Base-by-base conservation (phyloP, 306 rosid genomes). In the Herpetospermum pedunculosum region DNA sequence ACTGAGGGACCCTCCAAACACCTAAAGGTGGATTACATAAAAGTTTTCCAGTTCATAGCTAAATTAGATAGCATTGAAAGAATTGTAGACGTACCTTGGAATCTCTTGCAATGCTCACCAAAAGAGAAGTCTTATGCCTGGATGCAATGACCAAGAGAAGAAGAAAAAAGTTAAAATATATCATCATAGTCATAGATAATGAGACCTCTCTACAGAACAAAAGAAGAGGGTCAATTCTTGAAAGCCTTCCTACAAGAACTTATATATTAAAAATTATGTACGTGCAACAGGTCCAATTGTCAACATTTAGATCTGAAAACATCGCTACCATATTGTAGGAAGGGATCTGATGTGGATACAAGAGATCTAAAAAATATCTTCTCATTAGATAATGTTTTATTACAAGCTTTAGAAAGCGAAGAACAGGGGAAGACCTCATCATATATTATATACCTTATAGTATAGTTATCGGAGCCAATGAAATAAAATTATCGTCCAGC, bases 111-210 rank as follows among this genome's bases (percentile, higher is more conserved):
- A 90, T 81, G 63, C 90, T 83, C 80, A 77, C 92, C 88, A 92
- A 86, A 77, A 87, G 92, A 11, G 96, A 88, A 23, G 89, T 70
- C 74, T 79, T 87, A 76, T 92, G 96, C 77, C 98, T 92, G 88
- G 68, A 71, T 77, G 80, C 79, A 49, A 78, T 73, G 54, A 60
- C 52, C 65, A 44, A 82, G 67, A 50, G 40, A 53, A 49, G 55
- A 16, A 53, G 59, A 53, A 53, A 53, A 53, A 21, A 9, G 14
- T 53, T 21, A 53, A 1, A 50, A 50, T 14, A 50, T 50, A 53
- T 19, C 59, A 53, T n/a, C n/a, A n/a, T n/a, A n/a, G n/a, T 8
- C 59, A 2, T 19, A 53, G 15, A 50, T 53, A 53, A 53, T 10
- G 13, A n/a, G n/a, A 53, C 15, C 30, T 9, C 32, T 52, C 28